phyloP scores from a whole-genome alignment of 176 grass and related monocot species.

The Ananas comosus region DNA sequence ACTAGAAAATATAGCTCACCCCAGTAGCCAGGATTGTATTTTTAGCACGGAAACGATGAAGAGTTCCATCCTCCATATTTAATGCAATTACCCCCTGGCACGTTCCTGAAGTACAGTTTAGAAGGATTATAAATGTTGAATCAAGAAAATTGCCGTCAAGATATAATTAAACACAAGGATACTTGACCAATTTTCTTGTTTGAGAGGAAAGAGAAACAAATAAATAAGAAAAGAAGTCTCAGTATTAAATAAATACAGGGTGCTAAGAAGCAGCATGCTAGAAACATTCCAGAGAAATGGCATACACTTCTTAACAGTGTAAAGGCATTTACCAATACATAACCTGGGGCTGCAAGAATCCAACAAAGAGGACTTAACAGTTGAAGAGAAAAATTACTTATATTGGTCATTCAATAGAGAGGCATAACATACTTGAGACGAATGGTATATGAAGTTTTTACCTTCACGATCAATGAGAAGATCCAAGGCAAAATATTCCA shows the following conservation, averaged over 20 bases:
- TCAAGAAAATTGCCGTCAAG: not conserved
- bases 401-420: not conserved
- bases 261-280: not conserved
- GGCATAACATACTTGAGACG: not conserved
- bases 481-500: slow-evolving; percentile 82
- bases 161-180: not conserved
- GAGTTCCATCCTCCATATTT: slow-evolving; percentile 97
- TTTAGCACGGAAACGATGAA: slow-evolving; percentile 72
- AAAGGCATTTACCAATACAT: too few species aligned
- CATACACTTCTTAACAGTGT: too few species aligned
- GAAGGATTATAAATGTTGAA: not conserved
- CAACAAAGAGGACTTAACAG: too few species aligned
- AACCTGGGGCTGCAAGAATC: too few species aligned
- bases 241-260: not conserved
- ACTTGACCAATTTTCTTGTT: not conserved
- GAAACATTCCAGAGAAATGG: too few species aligned
- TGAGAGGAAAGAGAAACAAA: not conserved
- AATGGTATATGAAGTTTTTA: slow-evolving; percentile 12
- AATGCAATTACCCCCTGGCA: slow-evolving; percentile 92
- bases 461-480: slow-evolving; percentile 62
- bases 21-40: slow-evolving; percentile 95
- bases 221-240: not conserved
- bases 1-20: slow-evolving; percentile 31
- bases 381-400: too few species aligned
- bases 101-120: slow-evolving; percentile 35